phyloP scores from a whole-genome alignment of 2,329 filamentous ascomycete species.

The Phialophora tarda region DNA sequence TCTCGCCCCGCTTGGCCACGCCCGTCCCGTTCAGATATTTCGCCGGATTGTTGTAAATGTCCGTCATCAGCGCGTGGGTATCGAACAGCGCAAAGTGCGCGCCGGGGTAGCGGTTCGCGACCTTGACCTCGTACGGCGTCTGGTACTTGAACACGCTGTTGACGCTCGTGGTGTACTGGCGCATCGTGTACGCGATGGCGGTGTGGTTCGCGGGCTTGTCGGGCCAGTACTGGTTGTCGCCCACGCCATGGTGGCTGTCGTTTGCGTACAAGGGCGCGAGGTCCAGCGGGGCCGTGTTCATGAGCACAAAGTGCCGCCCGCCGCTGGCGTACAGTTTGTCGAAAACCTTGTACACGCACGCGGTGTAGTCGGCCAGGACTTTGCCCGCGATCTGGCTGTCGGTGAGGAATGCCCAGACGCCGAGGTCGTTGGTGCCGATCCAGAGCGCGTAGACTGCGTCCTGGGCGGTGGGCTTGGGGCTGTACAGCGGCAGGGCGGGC shows the following conservation, averaged over 20 bases:
- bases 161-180: conserved; percentile 52
- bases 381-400: conserved; percentile 66
- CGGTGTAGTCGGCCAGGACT: conserved; percentile 67
- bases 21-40: conserved; percentile 66
- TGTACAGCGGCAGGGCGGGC: conserved; percentile 29
- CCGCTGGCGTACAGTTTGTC: conserved; percentile 69
- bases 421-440: conserved; percentile 83
- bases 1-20: conserved; percentile 67
- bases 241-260: conserved; percentile 52
- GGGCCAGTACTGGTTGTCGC: conserved; percentile 54
- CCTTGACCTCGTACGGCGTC: conserved; percentile 54
- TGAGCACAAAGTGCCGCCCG: conserved; percentile 72
- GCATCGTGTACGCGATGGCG: conserved; percentile 58
- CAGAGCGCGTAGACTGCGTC: conserved; percentile 71
- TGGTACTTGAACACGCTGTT: conserved; percentile 61
- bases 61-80: conserved; percentile 57
- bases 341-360: conserved; percentile 70
- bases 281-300: conserved; percentile 72
- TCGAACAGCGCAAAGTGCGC: conserved; percentile 71
- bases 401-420: conserved; percentile 67
- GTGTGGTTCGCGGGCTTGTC: conserved; percentile 59
- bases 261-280: conserved; percentile 70
- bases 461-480: conserved; percentile 25
- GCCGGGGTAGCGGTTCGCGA: conserved; percentile 55
- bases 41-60: conserved; percentile 64